Base-by-base conservation (phyloP, 1,284 basidiomycete species). In the Heimioporus retisporus region DNA sequence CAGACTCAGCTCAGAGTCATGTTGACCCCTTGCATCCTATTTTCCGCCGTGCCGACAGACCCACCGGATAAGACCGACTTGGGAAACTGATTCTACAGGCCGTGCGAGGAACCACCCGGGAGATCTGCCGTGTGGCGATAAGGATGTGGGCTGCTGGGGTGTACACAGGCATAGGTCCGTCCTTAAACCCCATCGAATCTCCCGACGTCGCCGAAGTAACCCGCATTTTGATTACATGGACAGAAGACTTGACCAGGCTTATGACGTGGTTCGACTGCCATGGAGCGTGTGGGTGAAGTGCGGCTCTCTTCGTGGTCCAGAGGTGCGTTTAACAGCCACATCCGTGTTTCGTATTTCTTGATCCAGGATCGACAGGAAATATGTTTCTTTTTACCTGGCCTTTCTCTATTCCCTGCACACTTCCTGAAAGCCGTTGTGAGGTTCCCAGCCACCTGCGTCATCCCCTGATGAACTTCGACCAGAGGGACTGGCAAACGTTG, bases 371-470 rank as follows among this genome's bases (percentile, higher is more conserved):
- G 14, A 42, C 60, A 65, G 64, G 63, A 56, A 16, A 56, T 62
- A 16, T 85, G 84, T 60, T 81, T 81, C 60, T 65, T 85, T 83
- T 84, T n/a, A 82, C 81, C 4, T 85, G 83, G 82, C 83, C 84
- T 7, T 77, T 55, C 6, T 31, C 19, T 4, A 19, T 21, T 35
- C 35, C 35, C 35, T 35, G 35, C 35, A 35, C 8, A 10, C 35
- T 35, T 35, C 35, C 35, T 6, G 35, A 10, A 35, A 35, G 35
- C 35, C 35, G 35, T 35, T 35, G 35, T 35, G 35, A 10, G 35
- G 35, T 35, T 35, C 35, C 35, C 4, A 35, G 11, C 35, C 7
- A 35, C 35, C 35, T 35, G 35, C 35, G 35, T 2, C 35, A 35
- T 35, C 35, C 8, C 35, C 35, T 35, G 35, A 35, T 35, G 8